A percentile compares a stretch with the other conserved stretches of the same genome.
These are phyloP conservation scores for Sherardia arvensis DNA, from an alignment of 257 asterid species.

Conservation along the genomic window DNA sequence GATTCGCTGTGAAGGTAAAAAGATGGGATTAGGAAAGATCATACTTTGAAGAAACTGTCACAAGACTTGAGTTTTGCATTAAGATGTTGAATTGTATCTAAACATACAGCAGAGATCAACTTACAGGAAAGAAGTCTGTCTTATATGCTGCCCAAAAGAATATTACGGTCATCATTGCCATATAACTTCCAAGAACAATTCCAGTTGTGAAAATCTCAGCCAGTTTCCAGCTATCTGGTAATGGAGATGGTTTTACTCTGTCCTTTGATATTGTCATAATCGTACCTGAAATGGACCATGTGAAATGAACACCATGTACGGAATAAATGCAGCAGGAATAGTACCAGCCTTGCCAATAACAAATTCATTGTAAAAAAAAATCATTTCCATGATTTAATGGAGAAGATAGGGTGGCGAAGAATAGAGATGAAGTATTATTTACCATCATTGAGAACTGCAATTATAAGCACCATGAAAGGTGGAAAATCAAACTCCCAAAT, in stretches of 20 bases:
- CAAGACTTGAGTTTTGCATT: background rate
- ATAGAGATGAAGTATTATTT: constrained; percentile 17
- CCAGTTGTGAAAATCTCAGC: constrained; percentile 90
- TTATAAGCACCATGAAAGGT: constrained; percentile 99
- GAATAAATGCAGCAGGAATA: background rate
- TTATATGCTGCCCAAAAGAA: constrained; percentile 95
- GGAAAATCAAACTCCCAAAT: constrained; percentile 97
- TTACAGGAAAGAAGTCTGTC: constrained; percentile 81
- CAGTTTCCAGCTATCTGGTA: constrained; percentile 98
- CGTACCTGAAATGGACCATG: constrained; percentile 49
- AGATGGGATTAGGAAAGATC: background rate
- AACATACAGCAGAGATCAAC: constrained; percentile 14
- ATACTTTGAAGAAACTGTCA: background rate
- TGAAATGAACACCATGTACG: background rate
- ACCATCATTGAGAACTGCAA: constrained; percentile 95
- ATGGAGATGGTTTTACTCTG: constrained; percentile 92
- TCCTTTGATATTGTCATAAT: constrained; percentile 98
- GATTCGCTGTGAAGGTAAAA: constrained; percentile 33
- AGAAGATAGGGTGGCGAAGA: background rate
- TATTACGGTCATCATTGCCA: constrained; percentile 97
- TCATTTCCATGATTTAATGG: background rate
- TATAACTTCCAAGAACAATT: constrained; percentile 76
- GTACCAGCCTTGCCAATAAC: background rate
- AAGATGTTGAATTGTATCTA: background rate
- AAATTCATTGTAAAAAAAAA: background rate